Evolutionary conservation across 164 flowering plant species (phyloP).

Genomic region (Annona squamosa): DNA sequence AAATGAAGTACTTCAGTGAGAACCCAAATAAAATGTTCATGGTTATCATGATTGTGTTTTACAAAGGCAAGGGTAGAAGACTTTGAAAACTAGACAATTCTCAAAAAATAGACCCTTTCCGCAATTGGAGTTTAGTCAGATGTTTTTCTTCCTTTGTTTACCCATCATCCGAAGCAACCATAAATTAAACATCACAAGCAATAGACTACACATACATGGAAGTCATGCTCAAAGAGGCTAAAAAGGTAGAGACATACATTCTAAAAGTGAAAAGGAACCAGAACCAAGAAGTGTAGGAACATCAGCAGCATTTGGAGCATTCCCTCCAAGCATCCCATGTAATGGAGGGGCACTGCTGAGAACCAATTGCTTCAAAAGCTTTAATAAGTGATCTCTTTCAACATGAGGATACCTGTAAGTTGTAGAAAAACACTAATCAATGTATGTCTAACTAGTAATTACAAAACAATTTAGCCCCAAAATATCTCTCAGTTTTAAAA

Average conservation of each 20-base stretch:
- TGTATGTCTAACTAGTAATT: neutral
- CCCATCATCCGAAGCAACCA: too few species aligned
- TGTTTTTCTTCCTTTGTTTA: too few species aligned
- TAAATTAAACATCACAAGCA: neutral
- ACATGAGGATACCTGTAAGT: constrained; percentile 73
- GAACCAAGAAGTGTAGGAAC: constrained; percentile 86
- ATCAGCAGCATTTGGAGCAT: constrained; percentile 71
- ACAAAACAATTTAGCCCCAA: neutral
- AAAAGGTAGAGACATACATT: constrained; percentile 32
- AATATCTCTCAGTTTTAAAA: neutral
- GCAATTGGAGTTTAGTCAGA: too few species aligned
- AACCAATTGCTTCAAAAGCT: constrained; percentile 82
- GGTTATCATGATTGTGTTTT: too few species aligned
- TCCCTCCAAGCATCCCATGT: constrained; percentile 33
- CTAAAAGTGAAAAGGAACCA: constrained; percentile 74
- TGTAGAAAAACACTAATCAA: neutral
- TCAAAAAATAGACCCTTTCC: too few species aligned
- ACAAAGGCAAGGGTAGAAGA: too few species aligned
- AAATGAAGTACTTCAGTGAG: too few species aligned
- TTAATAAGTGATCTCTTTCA: constrained; percentile 78
- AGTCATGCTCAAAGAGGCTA: neutral
- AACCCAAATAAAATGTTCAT: too few species aligned
- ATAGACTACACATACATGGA: neutral
- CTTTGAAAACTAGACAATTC: too few species aligned
- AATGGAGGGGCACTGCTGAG: constrained; percentile 38